phyloP scores from a whole-genome alignment of 257 asterid species.

The Echites panduratus region DNA sequence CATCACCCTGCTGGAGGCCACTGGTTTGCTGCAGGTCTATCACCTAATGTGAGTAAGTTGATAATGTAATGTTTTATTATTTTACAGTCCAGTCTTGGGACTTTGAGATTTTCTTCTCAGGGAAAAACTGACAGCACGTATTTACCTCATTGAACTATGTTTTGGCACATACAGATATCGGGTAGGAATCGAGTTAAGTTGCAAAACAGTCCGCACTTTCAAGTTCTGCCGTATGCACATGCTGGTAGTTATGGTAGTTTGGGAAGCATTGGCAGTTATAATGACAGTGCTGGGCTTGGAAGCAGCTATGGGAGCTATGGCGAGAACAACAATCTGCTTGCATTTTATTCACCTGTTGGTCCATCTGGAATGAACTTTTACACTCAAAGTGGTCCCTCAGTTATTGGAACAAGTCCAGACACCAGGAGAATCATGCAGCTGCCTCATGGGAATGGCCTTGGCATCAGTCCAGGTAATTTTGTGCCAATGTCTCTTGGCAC shows the following conservation, averaged over 20 bases:
- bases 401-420: conserved; percentile 88
- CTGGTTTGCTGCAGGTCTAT: conserved; percentile 99
- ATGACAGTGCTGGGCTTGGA: conserved; percentile 68
- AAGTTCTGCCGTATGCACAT: conserved; percentile 62
- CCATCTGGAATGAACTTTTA: conserved; percentile 80
- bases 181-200: conserved; percentile 59
- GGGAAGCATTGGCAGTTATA: conserved; percentile 98
- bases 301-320: conserved; percentile 97
- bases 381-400: conserved; percentile 58
- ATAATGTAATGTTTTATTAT: conserved; percentile 15
- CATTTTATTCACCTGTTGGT: conserved; percentile 86
- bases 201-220: conserved; percentile 82
- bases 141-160: not conserved
- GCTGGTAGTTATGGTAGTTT: conserved; percentile 93
- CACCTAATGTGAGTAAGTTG: conserved; percentile 82
- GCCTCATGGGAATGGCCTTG: conserved; percentile 72
- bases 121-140: not conserved
- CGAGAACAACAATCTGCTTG: conserved; percentile 71
- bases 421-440: conserved; percentile 71
- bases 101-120: not conserved
- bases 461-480: conserved; percentile 86
- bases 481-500: conserved; percentile 95
- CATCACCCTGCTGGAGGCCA: conserved; percentile 99
- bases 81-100: not conserved
- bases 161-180: conserved; percentile 50